Percentiles rank a stretch among this genome's conserved stretches.
phyloP scores from a whole-genome alignment of 345 rosid genomes.

The Populus nigra region DNA sequence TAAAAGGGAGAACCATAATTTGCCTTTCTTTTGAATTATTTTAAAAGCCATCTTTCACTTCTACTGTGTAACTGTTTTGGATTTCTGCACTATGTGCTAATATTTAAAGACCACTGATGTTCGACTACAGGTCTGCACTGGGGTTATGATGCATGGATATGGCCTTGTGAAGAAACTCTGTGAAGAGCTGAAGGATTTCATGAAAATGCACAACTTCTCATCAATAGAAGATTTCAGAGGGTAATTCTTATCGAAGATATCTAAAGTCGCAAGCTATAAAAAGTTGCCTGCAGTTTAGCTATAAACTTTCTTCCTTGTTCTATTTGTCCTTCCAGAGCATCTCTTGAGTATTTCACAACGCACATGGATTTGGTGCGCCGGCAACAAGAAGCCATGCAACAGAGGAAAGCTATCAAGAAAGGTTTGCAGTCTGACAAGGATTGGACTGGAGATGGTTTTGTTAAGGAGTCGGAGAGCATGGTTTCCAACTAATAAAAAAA shows the following conservation, averaged over 20 bases:
- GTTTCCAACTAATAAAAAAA: conserved; percentile 60
- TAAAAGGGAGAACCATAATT: background rate
- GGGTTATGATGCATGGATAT: conserved; percentile 98
- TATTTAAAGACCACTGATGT: background rate
- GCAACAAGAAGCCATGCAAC: conserved; percentile 79
- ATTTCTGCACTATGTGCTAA: background rate
- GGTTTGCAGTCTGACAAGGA: conserved; percentile 93
- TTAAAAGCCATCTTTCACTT: background rate
- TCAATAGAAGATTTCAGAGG: conserved; percentile 92
- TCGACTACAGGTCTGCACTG: conserved; percentile 76
- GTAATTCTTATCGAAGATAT: conserved; percentile 31
- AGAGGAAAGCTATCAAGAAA: conserved; percentile 66
- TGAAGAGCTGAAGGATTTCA: conserved; percentile 77
- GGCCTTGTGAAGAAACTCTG: conserved; percentile 82
- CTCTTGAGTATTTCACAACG: conserved; percentile 86
- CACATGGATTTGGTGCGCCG: conserved; percentile 78
- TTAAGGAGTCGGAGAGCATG: conserved; percentile 90
- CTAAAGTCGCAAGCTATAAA: background rate
- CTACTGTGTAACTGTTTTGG: background rate
- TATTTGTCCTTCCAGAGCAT: conserved; percentile 40
- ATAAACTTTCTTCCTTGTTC: background rate
- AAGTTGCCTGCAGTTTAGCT: background rate
- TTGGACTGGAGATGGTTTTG: conserved; percentile 98
- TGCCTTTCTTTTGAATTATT: background rate
- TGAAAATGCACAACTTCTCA: conserved; percentile 80